Evolutionary conservation across 805 yeast species (phyloP), one percentile per base, ranked within the genome.

Genomic region (Zygosaccharomyces lentus): DNA sequence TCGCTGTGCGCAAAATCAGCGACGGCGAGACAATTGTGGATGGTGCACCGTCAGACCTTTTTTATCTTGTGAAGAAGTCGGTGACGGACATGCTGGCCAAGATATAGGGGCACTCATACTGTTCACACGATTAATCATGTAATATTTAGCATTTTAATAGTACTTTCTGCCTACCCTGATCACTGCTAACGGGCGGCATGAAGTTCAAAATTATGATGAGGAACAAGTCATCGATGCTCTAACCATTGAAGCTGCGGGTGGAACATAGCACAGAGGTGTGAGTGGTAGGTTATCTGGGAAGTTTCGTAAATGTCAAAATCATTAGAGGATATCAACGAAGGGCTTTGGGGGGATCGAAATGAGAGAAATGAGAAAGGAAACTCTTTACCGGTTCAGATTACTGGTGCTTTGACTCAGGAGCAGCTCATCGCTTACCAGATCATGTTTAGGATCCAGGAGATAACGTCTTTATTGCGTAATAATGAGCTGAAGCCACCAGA

Each of bases 21-120:
- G 88, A 87, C 39, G 95, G 96, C 36, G 84, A 84, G 57, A 76
- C 91, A n/a, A 69, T 84, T 4, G 81, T 93, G 10, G 96, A 91
- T 55, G 98, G 99, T 1, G 74, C 76, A 6, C 78, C 85, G 2
- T 81, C 89, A 4, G 75, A 76, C 2, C 75, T 87, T 41, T 91
- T 87, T 66, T 89, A 89, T 65, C 75, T 80, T 47, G 89, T 89
- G 7, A 81, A 88, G 61, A 76, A 77, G 27, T 72, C 83, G 41
- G 84, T 89, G 13, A 74, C 85, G 48, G 78, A 74, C 34, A 81
- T 84, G 87, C 66, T 86, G 51, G 93, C 93, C 1, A 82, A 80
- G 61, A 82, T 85, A 24, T 84, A 29, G 16, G 15, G 7, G 3
- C 9, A 10, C 32, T 29, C n/a, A 2, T 3, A 10, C 8, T 12